Conservation (phyloP, 2,329 filamentous ascomycete genomes). For the Coleophoma crateriformis region DNA sequence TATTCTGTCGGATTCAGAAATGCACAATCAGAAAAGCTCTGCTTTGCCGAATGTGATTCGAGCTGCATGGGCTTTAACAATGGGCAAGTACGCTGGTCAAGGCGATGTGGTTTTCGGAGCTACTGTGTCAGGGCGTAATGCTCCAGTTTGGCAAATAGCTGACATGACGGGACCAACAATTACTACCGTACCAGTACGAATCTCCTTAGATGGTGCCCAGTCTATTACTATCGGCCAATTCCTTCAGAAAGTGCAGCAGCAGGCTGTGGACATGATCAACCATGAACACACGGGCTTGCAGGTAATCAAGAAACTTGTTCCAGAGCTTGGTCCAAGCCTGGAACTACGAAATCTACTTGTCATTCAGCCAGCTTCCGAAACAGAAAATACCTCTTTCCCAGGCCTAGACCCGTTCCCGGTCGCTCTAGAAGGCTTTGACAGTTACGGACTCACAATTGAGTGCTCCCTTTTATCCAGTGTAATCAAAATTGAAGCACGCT, state of each 20-base stretch:
- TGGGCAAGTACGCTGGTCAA: conserved; percentile 30
- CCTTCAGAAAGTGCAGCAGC: conserved; percentile 38
- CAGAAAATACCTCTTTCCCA: not conserved
- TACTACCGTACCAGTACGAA: conserved; percentile 34
- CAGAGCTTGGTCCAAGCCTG: conserved; percentile 8
- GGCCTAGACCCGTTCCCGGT: not conserved
- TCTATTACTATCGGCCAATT: conserved; percentile 30
- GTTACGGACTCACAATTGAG: conserved; percentile 1
- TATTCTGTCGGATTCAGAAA: conserved; percentile 1
- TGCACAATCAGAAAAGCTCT: not conserved
- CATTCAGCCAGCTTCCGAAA: conserved; percentile 11
- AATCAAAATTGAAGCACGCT: not conserved
- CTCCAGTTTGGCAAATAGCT: conserved; percentile 30
- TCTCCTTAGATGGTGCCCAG: conserved; percentile 24
- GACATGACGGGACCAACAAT: conserved; percentile 36
- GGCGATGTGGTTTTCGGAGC: conserved; percentile 35
- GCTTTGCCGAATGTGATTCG: conserved; percentile 6
- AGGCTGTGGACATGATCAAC: conserved; percentile 40
- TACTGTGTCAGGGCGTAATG: conserved; percentile 35
- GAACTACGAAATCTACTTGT: conserved; percentile 16
- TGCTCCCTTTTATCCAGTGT: not conserved
- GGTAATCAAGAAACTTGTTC: conserved; percentile 12
- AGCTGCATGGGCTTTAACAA: conserved; percentile 32
- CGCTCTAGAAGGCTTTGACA: not conserved
- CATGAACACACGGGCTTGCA: conserved; percentile 38